phyloP scores from a whole-genome alignment of 2,329 filamentous ascomycete genomes.

The Penicillium hesseltinei region DNA sequence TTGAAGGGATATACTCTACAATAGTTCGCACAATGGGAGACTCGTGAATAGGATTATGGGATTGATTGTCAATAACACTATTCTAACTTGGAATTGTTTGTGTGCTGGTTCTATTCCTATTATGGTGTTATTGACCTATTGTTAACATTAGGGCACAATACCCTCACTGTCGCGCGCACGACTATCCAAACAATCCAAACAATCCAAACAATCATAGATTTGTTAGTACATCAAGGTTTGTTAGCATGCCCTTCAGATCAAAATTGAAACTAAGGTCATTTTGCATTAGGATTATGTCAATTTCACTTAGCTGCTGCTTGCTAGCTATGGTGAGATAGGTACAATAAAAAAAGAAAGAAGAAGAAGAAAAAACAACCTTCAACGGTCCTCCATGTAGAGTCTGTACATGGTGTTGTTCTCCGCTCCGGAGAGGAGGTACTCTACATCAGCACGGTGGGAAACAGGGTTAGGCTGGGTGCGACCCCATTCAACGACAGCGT shows the following conservation, averaged over 20 bases:
- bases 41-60: not conserved
- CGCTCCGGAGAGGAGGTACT: constrained; percentile 9
- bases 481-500: not conserved
- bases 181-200: not conserved
- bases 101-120: not conserved
- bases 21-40: constrained; percentile 6
- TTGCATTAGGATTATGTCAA: not conserved
- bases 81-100: not conserved
- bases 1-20: not conserved
- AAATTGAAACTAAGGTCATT: not conserved
- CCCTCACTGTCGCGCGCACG: not conserved
- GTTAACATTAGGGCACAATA: not conserved
- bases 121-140: not conserved
- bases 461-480: not conserved
- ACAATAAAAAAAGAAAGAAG: not conserved
- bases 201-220: not conserved
- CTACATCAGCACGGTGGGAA: constrained; percentile 5
- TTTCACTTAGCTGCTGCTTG: not conserved
- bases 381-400: not conserved
- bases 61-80: not conserved
- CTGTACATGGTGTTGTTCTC: not conserved
- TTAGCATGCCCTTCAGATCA: not conserved
- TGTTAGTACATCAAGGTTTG: not conserved
- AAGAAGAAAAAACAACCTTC: not conserved
- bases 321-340: not conserved